Evolutionary conservation across 1,284 basidiomycete species (phyloP).

Genomic region (Trametes hirsuta): DNA sequence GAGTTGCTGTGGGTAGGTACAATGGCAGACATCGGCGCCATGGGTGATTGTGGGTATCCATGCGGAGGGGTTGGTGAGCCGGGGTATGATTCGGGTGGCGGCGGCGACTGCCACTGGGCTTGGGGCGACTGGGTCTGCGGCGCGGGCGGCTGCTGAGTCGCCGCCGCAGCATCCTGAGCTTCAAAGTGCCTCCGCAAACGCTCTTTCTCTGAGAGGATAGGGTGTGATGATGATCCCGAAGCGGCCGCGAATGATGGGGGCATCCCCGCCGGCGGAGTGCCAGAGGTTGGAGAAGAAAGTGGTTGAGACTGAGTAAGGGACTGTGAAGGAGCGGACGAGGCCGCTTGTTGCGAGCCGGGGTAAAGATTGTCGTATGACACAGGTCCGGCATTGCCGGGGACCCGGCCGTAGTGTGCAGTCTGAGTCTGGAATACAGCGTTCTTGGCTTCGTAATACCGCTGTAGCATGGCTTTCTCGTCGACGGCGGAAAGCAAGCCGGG

Average conservation of each 20-base stretch:
- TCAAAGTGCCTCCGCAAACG: constrained; percentile 58
- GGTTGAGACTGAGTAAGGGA: constrained; percentile 10
- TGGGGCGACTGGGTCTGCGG: background rate
- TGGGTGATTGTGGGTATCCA: constrained; percentile 4
- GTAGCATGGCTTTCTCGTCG: constrained; percentile 68
- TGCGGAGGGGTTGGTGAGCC: constrained; percentile 1
- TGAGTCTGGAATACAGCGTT: constrained; percentile 65
- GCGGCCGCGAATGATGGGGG: constrained; percentile 30
- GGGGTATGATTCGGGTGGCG: constrained; percentile 18
- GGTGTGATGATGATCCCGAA: constrained; percentile 23
- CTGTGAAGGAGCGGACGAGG: constrained; percentile 10
- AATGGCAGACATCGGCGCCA: background rate
- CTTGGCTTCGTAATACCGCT: constrained; percentile 70
- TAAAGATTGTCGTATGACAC: constrained; percentile 64
- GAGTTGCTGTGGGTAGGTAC: background rate
- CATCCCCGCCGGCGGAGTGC: constrained; percentile 23
- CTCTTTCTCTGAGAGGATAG: constrained; percentile 49
- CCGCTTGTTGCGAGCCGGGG: constrained; percentile 36
- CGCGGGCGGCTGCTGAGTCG: constrained; percentile 27
- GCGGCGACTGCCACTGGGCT: constrained; percentile 16
- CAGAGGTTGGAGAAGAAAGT: constrained; percentile 21
- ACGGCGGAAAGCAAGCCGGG: constrained; percentile 40
- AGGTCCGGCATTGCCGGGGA: constrained; percentile 30
- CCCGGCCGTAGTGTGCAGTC: constrained; percentile 35
- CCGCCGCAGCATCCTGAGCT: constrained; percentile 55